Conservation (phyloP, 331 rosid genomes). For the Erythrophleum ivorense region DNA sequence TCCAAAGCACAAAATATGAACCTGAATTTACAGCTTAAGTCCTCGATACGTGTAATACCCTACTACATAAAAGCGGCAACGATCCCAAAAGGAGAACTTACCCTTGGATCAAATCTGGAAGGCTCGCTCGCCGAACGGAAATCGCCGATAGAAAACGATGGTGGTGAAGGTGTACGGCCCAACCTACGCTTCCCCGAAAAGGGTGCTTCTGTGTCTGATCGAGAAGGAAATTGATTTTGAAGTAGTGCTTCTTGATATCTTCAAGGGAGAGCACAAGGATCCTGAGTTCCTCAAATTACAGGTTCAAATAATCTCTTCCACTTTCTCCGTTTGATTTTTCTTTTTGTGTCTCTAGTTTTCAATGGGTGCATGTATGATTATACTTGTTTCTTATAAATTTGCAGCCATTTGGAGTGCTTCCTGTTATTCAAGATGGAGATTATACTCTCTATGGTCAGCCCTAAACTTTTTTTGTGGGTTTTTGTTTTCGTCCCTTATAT, state of each 20-base stretch:
- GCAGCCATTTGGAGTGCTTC: slow-evolving; percentile 57
- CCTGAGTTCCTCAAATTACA: slow-evolving; percentile 46
- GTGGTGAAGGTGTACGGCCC: slow-evolving; percentile 10
- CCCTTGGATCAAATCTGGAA: not conserved
- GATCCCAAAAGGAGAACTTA: not conserved
- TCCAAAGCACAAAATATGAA: too few relatives aligned
- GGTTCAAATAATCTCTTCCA: not conserved
- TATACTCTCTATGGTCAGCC: slow-evolving; percentile 49
- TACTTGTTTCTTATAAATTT: not conserved
- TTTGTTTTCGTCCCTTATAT: not conserved
- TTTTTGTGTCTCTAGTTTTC: not conserved
- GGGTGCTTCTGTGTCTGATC: slow-evolving; percentile 44
- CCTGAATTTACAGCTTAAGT: too few relatives aligned
- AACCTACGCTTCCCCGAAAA: slow-evolving; percentile 39
- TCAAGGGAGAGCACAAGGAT: slow-evolving; percentile 43
- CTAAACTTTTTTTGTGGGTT: not conserved
- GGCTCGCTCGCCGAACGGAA: not conserved
- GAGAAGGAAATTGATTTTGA: slow-evolving; percentile 53
- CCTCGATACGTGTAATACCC: too few relatives aligned
- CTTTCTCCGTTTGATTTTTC: not conserved
- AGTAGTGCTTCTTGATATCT: slow-evolving; percentile 39
- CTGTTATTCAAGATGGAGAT: slow-evolving; percentile 58
- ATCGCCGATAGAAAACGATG: not conserved
- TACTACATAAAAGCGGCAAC: not conserved
- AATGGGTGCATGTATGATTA: not conserved